Percentiles rank a stretch among this genome's conserved stretches.
phyloP scores from a whole-genome alignment of 83 land plant species.

The Thuja plicata region DNA sequence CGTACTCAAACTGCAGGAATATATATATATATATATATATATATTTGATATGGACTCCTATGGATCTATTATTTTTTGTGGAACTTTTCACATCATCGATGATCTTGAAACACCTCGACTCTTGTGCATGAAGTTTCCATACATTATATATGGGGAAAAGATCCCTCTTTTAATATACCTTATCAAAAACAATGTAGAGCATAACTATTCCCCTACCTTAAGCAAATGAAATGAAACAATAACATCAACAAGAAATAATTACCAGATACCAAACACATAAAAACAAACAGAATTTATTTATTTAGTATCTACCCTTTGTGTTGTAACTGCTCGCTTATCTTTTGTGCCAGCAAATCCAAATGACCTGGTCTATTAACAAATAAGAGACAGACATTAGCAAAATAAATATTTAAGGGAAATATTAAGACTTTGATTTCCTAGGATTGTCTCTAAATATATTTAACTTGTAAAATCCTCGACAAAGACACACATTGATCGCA shows the following conservation, averaged over 20 bases:
- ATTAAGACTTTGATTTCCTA: not conserved
- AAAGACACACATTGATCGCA: not conserved
- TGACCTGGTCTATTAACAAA: constrained; percentile 62
- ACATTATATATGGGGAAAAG: too few relatives aligned
- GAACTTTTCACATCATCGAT: too few relatives aligned
- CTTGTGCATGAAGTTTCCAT: too few relatives aligned
- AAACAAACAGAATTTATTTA: not conserved
- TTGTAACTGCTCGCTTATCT: constrained; percentile 91
- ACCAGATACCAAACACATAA: not conserved
- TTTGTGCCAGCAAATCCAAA: constrained; percentile 99
- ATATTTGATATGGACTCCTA: too few relatives aligned
- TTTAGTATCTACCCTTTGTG: constrained; percentile 70
- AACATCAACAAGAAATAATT: not conserved
- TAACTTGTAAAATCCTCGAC: not conserved
- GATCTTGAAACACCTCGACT: too few relatives aligned
- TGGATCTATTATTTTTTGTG: too few relatives aligned
- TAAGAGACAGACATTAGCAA: constrained; percentile 5
- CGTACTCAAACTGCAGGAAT: too few relatives aligned
- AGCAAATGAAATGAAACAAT: not conserved
- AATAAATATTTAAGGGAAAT: not conserved
- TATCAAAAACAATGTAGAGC: not conserved
- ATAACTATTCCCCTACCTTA: not conserved
- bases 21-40: too few relatives aligned
- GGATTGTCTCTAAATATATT: not conserved
- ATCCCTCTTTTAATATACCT: too few relatives aligned